phyloP scores from a whole-genome alignment of 805 yeast species.

The Nakazawaea wickerhamii region DNA sequence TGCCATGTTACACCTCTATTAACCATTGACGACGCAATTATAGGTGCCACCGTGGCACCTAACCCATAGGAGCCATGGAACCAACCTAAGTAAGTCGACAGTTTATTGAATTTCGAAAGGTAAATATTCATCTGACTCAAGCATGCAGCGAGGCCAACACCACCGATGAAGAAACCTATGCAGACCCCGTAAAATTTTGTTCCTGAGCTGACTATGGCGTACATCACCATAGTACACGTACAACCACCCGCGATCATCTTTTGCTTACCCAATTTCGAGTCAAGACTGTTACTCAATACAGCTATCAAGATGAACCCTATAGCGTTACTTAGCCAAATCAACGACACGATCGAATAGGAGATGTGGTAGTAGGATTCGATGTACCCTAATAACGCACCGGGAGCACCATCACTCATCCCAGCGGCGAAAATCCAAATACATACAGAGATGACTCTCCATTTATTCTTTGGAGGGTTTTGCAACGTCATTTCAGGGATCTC shows the following conservation, averaged over 20 bases:
- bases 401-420: slow-evolving; percentile 52
- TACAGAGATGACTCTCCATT: slow-evolving; percentile 35
- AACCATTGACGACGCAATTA: slow-evolving; percentile 53
- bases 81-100: slow-evolving; percentile 53
- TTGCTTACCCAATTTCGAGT: slow-evolving; percentile 34
- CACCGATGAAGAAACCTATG: slow-evolving; percentile 51
- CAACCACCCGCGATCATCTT: slow-evolving; percentile 36
- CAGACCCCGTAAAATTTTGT: slow-evolving; percentile 43
- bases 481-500: slow-evolving; percentile 30
- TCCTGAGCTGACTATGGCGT: slow-evolving; percentile 41
- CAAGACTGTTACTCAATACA: slow-evolving; percentile 38
- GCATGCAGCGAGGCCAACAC: slow-evolving; percentile 47
- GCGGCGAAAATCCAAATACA: slow-evolving; percentile 34
- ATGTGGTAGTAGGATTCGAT: slow-evolving; percentile 45
- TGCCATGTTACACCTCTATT: slow-evolving; percentile 49
- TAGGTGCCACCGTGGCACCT: slow-evolving; percentile 68
- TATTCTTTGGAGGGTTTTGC: slow-evolving; percentile 37
- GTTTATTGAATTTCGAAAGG: slow-evolving; percentile 42
- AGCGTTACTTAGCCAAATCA: slow-evolving; percentile 55
- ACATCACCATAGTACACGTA: slow-evolving; percentile 33
- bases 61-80: slow-evolving; percentile 68
- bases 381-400: slow-evolving; percentile 54
- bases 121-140: slow-evolving; percentile 49
- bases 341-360: slow-evolving; percentile 47
- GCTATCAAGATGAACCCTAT: slow-evolving; percentile 51